Evolutionary conservation across 2,329 filamentous ascomycete species (phyloP).

Genomic region (Camptophora hylomeconis): DNA sequence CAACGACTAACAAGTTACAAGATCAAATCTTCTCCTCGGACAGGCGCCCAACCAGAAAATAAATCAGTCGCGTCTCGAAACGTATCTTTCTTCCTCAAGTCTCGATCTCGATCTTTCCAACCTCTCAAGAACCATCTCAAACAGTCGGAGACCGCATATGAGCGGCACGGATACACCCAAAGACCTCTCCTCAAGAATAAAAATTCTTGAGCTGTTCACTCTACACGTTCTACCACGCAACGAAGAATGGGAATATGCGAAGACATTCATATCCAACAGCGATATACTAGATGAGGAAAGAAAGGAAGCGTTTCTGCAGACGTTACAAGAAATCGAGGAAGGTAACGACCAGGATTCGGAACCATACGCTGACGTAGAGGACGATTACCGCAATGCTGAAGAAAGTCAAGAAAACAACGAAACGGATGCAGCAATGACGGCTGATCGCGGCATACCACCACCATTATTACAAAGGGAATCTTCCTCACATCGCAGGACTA

Average conservation of each 20-base stretch:
- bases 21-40: constrained; percentile 78
- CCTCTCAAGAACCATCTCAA: constrained; percentile 47
- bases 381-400: constrained; percentile 26
- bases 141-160: constrained; percentile 25
- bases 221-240: constrained; percentile 89
- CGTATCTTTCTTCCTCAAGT: constrained; percentile 63
- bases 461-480: constrained; percentile 25
- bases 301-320: constrained; percentile 76
- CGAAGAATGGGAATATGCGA: constrained; percentile 89
- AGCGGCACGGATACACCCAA: constrained; percentile 69
- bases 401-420: constrained; percentile 50
- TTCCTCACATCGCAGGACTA: constrained; percentile 38
- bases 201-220: constrained; percentile 89
- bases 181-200: constrained; percentile 71
- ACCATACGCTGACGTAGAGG: constrained; percentile 6
- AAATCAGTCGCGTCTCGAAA: constrained; percentile 80
- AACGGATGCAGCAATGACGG: constrained; percentile 25
- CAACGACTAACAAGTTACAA: constrained; percentile 25
- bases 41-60: constrained; percentile 72
- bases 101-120: constrained; percentile 51
- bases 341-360: constrained; percentile 53
- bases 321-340: constrained; percentile 69
- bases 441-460: constrained; percentile 24
- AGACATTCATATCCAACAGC: constrained; percentile 76
- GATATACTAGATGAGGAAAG: constrained; percentile 85